Evolutionary conservation across 192 early-diverging fungal genomes (phyloP).

Genomic region (Coemansia sp.): DNA sequence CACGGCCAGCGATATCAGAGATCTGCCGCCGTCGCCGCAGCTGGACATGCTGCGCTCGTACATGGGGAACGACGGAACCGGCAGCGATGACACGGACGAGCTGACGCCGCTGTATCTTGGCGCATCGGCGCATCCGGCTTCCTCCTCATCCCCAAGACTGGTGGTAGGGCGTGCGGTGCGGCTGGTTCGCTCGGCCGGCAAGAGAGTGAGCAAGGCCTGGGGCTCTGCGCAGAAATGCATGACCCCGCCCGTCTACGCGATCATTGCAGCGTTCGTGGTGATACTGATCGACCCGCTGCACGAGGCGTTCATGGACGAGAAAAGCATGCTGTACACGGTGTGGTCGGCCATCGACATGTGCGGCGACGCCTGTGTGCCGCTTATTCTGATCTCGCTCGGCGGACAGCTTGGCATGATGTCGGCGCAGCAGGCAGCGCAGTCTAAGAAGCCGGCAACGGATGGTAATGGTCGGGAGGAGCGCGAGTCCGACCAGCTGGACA

Average conservation of each 20-base stretch:
- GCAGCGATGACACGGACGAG: conserved; percentile 14
- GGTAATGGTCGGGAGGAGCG: too few species aligned
- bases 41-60: conserved; percentile 1
- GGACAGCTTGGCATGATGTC: conserved; percentile 62
- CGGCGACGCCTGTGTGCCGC: conserved; percentile 75
- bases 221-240: conserved; percentile 43
- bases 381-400: conserved; percentile 75
- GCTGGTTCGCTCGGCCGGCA: background rate
- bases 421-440: conserved; percentile 8
- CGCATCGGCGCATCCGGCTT: conserved; percentile 12
- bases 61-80: background rate
- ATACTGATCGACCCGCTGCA: conserved; percentile 68
- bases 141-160: background rate
- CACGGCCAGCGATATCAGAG: background rate
- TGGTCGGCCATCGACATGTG: conserved; percentile 70
- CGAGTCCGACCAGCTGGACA: background rate
- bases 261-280: conserved; percentile 63
- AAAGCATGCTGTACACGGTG: conserved; percentile 59
- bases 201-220: background rate
- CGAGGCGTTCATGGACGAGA: conserved; percentile 58
- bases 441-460: background rate
- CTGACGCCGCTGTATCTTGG: conserved; percentile 42
- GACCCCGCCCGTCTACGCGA: conserved; percentile 74
- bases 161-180: background rate
- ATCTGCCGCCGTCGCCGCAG: conserved; percentile 5